Conservation (phyloP, 1,284 basidiomycete species). For the Trametes polyzona region DNA sequence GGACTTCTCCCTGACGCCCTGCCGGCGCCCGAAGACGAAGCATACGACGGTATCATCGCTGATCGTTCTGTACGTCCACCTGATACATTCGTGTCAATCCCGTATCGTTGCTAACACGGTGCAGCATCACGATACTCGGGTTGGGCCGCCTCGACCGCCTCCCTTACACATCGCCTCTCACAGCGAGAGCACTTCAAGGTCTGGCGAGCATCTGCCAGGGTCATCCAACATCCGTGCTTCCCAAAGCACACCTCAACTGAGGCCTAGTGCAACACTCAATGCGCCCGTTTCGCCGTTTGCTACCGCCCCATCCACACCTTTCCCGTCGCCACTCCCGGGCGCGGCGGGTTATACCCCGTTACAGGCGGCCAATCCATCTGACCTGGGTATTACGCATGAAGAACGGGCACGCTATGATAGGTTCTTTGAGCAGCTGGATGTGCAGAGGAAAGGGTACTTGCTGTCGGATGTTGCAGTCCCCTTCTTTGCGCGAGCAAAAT, state of each 20-base stretch:
- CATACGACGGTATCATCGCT: constrained; percentile 13
- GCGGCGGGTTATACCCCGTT: constrained; percentile 10
- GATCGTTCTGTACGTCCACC: not conserved
- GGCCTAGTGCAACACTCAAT: not conserved
- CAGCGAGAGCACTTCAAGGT: constrained; percentile 1
- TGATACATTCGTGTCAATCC: too few relatives aligned
- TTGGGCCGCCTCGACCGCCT: not conserved
- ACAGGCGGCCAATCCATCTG: constrained; percentile 13
- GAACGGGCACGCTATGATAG: constrained; percentile 84
- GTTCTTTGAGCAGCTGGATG: constrained; percentile 87
- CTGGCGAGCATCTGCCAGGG: not conserved
- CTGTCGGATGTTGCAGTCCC: constrained; percentile 94
- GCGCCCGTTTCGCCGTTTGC: constrained; percentile 2
- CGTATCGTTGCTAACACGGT: not conserved
- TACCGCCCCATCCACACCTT: constrained; percentile 8
- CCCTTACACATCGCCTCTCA: constrained; percentile 1
- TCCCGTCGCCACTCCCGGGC: constrained; percentile 17
- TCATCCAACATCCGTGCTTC: constrained; percentile 14
- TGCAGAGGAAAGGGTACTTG: constrained; percentile 76
- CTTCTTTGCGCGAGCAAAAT: constrained; percentile 92
- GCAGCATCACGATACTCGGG: not conserved
- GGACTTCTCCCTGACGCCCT: constrained; percentile 6
- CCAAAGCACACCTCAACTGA: constrained; percentile 17
- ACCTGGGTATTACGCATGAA: constrained; percentile 82
- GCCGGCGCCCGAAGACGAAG: constrained; percentile 6